Evolutionary conservation across 352 stramenopile genomes (phyloP).

Genomic region (Phytophthora uliginosa): DNA sequence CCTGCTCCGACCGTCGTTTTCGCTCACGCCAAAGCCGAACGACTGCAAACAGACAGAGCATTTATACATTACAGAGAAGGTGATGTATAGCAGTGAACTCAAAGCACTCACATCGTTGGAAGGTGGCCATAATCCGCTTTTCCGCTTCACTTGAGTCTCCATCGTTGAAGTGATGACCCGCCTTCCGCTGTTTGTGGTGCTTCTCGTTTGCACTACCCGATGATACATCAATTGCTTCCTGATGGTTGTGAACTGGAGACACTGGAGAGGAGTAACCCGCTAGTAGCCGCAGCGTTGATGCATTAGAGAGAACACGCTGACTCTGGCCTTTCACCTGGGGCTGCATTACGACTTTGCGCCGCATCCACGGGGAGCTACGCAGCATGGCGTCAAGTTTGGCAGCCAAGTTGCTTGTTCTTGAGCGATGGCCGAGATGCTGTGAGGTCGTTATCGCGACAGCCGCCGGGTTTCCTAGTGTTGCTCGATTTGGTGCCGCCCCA

Average conservation of each 20-base stretch:
- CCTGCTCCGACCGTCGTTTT: slow-evolving; percentile 55
- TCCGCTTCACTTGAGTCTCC: slow-evolving; percentile 23
- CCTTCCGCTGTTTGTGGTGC: slow-evolving; percentile 20
- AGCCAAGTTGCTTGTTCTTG: slow-evolving; percentile 50
- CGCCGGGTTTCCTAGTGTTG: slow-evolving; percentile 1
- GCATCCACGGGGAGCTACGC: slow-evolving; percentile 63
- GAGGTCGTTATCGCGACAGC: slow-evolving; percentile 16
- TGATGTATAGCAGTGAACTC: background rate
- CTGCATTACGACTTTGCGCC: slow-evolving; percentile 65
- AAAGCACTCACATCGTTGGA: slow-evolving; percentile 58
- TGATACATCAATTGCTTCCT: slow-evolving; percentile 12
- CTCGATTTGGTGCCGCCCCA: background rate
- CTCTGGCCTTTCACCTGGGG: slow-evolving; percentile 40
- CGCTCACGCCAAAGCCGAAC: slow-evolving; percentile 72
- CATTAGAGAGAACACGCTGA: slow-evolving; percentile 25
- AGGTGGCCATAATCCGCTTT: slow-evolving; percentile 56
- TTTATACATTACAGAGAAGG: background rate
- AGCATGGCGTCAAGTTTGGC: slow-evolving; percentile 72
- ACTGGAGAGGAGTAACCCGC: slow-evolving; percentile 2
- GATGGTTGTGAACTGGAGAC: slow-evolving; percentile 11
- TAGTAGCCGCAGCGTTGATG: slow-evolving; percentile 17
- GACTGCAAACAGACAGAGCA: slow-evolving; percentile 35
- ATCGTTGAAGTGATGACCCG: background rate
- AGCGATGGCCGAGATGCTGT: slow-evolving; percentile 30
- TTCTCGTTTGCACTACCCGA: slow-evolving; percentile 18